These are phyloP conservation scores for Kwoniella sp. DNA, from an alignment of 768 basidiomycete species.

Conservation along the genomic window DNA sequence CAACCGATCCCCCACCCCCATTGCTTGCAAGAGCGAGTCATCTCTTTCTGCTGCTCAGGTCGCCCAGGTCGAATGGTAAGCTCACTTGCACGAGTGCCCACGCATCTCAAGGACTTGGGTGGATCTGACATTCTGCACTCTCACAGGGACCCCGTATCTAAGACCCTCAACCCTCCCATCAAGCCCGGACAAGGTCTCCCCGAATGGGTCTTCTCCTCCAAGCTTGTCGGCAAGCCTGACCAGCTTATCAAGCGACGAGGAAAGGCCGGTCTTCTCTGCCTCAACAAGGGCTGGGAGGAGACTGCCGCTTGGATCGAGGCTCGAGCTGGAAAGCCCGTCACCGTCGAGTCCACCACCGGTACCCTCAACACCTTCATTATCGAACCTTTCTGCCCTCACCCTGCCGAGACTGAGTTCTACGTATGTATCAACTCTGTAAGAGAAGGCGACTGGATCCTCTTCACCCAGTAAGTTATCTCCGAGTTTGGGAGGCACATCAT, in stretches of 20 bases:
- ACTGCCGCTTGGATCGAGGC: conserved; percentile 83
- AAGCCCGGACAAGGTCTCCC: conserved; percentile 56
- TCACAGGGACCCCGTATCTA: conserved; percentile 53
- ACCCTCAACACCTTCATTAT: conserved; percentile 96
- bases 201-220: conserved; percentile 57
- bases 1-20: conserved; percentile 77
- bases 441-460: conserved; percentile 93
- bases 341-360: conserved; percentile 94
- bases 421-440: conserved; percentile 96
- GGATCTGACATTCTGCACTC: conserved; percentile 2
- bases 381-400: conserved; percentile 97
- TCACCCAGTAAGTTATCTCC: conserved; percentile 76
- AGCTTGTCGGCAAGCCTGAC: conserved; percentile 59
- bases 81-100: too few species aligned
- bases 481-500: too few species aligned
- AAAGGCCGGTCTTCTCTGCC: conserved; percentile 90
- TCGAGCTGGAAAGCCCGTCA: conserved; percentile 85
- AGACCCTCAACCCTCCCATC: conserved; percentile 55
- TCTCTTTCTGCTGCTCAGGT: conserved; percentile 64
- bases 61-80: conserved; percentile 61
- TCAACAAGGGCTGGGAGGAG: conserved; percentile 91
- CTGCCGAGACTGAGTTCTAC: conserved; percentile 91
- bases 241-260: conserved; percentile 99
- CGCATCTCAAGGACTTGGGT: too few species aligned
- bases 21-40: conserved; percentile 61